phyloP scores from a whole-genome alignment of 768 basidiomycete species.

The Lepiota subincarnata region DNA sequence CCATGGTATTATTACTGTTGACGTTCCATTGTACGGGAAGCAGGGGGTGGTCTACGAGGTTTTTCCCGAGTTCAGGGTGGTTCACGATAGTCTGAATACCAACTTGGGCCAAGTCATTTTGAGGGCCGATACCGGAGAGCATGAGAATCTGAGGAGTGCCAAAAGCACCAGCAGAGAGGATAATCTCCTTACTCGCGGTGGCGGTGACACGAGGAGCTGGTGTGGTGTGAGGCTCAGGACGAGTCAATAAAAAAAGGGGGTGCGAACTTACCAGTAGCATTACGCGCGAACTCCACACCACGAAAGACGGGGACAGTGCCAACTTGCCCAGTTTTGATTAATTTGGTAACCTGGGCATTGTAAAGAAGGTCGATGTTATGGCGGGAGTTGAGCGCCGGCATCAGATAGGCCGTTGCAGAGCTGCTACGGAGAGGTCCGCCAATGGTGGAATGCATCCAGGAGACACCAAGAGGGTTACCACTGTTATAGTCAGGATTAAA shows the following conservation, averaged over 20 bases:
- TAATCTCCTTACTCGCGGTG: conserved; percentile 15
- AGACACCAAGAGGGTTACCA: conserved; percentile 28
- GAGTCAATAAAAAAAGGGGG: too few relatives aligned
- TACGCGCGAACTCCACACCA: conserved; percentile 15
- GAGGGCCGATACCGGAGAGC: conserved; percentile 41
- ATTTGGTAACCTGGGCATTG: conserved; percentile 24
- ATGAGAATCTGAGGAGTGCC: conserved; percentile 24
- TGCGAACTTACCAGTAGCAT: too few relatives aligned
- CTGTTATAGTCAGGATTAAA: conserved; percentile 31
- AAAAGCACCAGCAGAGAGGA: conserved; percentile 19
- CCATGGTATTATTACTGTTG: conserved; percentile 21
- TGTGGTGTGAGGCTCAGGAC: not conserved
- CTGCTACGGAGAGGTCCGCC: conserved; percentile 29
- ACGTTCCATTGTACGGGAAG: conserved; percentile 23
- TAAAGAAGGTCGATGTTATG: conserved; percentile 32
- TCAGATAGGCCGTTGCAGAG: conserved; percentile 33
- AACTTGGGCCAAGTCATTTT: conserved; percentile 25
- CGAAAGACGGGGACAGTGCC: conserved; percentile 17
- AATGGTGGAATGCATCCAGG: conserved; percentile 31
- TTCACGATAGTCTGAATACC: conserved; percentile 35
- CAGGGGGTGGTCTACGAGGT: conserved; percentile 39
- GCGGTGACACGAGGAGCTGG: conserved; percentile 9
- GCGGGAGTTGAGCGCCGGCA: conserved; percentile 20
- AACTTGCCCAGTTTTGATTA: conserved; percentile 15
- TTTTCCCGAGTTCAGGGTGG: conserved; percentile 40